These are phyloP conservation scores for Fraxinus velutina DNA, from an alignment of 305 asterid genomes.

Conservation along the genomic window DNA sequence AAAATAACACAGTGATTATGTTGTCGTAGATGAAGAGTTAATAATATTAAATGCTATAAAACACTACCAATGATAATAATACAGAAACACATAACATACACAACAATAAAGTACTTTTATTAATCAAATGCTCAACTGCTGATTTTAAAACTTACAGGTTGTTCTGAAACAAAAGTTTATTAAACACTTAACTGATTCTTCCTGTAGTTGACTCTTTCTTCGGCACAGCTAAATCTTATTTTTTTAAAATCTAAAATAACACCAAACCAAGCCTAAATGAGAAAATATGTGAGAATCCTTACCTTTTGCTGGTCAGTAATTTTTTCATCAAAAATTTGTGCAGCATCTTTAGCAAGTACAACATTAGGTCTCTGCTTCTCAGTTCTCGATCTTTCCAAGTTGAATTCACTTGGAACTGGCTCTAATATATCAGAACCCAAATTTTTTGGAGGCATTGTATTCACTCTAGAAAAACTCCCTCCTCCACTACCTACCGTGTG, in stretches of 20 bases:
- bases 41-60: neutral
- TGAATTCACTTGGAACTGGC: slow-evolving; percentile 30
- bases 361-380: slow-evolving; percentile 56
- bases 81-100: neutral
- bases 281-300: neutral
- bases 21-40: neutral
- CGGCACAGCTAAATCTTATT: neutral
- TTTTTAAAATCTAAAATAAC: neutral
- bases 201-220: neutral
- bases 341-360: slow-evolving; percentile 61
- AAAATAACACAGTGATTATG: neutral
- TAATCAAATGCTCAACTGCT: neutral
- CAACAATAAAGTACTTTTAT: neutral
- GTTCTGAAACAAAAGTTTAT: neutral
- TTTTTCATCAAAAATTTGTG: slow-evolving; percentile 63
- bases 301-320: slow-evolving; percentile 78
- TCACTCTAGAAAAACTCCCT: slow-evolving; percentile 38
- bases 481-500: slow-evolving; percentile 42
- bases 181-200: neutral
- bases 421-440: slow-evolving; percentile 38
- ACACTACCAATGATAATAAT: neutral
- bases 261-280: neutral
- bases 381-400: slow-evolving; percentile 58
- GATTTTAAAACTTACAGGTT: neutral
- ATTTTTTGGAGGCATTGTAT: slow-evolving; percentile 44